Evolutionary conservation across 2,329 filamentous ascomycete genomes (phyloP).

Genomic region (Talaromyces sp.): DNA sequence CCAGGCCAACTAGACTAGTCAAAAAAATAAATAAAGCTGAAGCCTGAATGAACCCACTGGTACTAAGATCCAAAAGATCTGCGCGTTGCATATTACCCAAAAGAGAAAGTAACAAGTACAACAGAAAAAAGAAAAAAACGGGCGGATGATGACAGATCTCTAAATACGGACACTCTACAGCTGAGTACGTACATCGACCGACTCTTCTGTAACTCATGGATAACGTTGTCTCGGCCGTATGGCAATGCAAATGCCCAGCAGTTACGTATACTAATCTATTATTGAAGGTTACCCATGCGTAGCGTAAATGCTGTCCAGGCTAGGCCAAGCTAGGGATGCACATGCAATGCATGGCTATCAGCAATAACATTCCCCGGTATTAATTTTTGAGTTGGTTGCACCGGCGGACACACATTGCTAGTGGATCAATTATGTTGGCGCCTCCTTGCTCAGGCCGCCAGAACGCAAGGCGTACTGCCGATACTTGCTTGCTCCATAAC

Average conservation of each 20-base stretch:
- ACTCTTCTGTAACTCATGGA: too few relatives aligned
- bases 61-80: neutral
- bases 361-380: neutral
- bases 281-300: neutral
- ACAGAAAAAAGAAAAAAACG: neutral
- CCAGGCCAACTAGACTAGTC: neutral
- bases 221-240: neutral
- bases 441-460: neutral
- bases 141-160: neutral
- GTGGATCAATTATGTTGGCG: neutral
- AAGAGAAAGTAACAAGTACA: neutral
- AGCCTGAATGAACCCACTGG: neutral
- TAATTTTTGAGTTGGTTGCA: neutral
- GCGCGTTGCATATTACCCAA: neutral
- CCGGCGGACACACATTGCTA: neutral
- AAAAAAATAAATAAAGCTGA: neutral
- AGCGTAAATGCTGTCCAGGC: neutral
- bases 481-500: neutral
- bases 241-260: too few relatives aligned
- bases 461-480: neutral
- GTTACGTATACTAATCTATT: neutral
- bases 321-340: slow-evolving; percentile 1
- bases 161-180: neutral
- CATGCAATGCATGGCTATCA: slow-evolving; percentile 11
- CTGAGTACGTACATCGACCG: neutral